Evolutionary conservation across 192 early-diverging fungal species (phyloP).

Genomic region (Coemansia sp.): DNA sequence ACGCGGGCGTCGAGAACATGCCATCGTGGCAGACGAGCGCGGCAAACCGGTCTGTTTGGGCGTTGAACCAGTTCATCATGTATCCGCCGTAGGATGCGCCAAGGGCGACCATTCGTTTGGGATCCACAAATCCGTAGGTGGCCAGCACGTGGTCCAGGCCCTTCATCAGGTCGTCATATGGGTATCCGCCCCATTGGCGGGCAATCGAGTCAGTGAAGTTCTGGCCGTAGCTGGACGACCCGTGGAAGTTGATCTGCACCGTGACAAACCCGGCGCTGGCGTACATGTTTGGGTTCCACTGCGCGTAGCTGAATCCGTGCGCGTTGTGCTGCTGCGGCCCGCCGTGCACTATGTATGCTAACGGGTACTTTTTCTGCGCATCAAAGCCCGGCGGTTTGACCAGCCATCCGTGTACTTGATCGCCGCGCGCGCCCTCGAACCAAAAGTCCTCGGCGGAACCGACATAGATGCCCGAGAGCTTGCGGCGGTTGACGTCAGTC

Average conservation of each 20-base stretch:
- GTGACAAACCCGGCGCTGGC: constrained; percentile 67
- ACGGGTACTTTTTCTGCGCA: constrained; percentile 59
- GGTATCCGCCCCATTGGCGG: constrained; percentile 69
- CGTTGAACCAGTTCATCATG: constrained; percentile 86
- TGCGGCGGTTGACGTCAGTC: constrained; percentile 47
- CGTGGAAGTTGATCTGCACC: constrained; percentile 69
- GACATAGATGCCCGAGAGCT: constrained; percentile 42
- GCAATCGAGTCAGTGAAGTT: constrained; percentile 66
- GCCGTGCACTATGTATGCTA: constrained; percentile 75
- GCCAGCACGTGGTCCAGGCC: constrained; percentile 64
- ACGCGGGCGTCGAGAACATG: constrained; percentile 59
- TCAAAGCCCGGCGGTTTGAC: constrained; percentile 63
- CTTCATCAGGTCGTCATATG: constrained; percentile 71
- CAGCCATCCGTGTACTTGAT: constrained; percentile 55
- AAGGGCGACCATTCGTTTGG: constrained; percentile 57
- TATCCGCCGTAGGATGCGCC: constrained; percentile 81
- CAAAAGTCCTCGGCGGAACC: constrained; percentile 62
- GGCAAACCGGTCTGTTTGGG: constrained; percentile 66
- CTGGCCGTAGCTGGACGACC: constrained; percentile 75
- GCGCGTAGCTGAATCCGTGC: constrained; percentile 57
- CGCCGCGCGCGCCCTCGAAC: constrained; percentile 61
- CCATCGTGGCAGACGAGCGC: constrained; percentile 75
- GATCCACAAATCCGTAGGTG: constrained; percentile 59
- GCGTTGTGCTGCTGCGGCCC: constrained; percentile 71
- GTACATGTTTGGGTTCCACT: constrained; percentile 74